Conservation (phyloP, 352 stramenopile species). For the Pythium scleroteichum region DNA sequence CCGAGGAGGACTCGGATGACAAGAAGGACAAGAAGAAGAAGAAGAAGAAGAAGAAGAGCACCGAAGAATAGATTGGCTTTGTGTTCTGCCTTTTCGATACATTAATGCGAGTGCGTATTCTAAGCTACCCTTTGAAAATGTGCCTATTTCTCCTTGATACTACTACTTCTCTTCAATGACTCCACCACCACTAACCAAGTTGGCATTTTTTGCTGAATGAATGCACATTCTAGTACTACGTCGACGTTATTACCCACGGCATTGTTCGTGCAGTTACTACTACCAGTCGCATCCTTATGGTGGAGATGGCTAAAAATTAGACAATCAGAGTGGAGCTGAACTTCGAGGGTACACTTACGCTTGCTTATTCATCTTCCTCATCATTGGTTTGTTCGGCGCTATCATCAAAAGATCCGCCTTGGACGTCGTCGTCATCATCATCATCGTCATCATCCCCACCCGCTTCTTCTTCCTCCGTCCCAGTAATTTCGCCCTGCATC, state of each 20-base stretch:
- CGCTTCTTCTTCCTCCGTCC: slow-evolving; percentile 47
- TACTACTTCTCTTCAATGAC: too few relatives aligned
- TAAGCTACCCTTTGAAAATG: not conserved
- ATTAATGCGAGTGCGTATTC: slow-evolving; percentile 28
- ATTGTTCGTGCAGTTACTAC: too few relatives aligned
- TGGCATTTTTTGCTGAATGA: too few relatives aligned
- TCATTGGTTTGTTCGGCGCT: slow-evolving; percentile 27
- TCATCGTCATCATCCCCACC: slow-evolving; percentile 25
- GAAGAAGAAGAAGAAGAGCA: slow-evolving; percentile 49
- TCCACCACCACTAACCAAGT: too few relatives aligned
- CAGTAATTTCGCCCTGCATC: slow-evolving; percentile 47
- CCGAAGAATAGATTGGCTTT: slow-evolving; percentile 49
- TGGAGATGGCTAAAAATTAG: too few relatives aligned
- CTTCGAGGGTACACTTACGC: too few relatives aligned
- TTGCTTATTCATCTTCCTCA: slow-evolving; percentile 30
- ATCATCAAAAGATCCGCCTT: slow-evolving; percentile 15
- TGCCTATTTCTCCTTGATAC: too few relatives aligned
- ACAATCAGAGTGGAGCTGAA: too few relatives aligned
- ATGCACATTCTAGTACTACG: too few relatives aligned
- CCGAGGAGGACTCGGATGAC: slow-evolving; percentile 39
- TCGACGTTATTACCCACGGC: too few relatives aligned
- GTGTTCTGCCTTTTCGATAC: slow-evolving; percentile 19
- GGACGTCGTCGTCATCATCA: slow-evolving; percentile 24
- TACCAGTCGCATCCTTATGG: too few relatives aligned
- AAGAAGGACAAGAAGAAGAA: slow-evolving; percentile 53